Evolutionary conservation across 495 filamentous ascomycete species (phyloP).

Genomic region (Elasticomyces elasticus): DNA sequence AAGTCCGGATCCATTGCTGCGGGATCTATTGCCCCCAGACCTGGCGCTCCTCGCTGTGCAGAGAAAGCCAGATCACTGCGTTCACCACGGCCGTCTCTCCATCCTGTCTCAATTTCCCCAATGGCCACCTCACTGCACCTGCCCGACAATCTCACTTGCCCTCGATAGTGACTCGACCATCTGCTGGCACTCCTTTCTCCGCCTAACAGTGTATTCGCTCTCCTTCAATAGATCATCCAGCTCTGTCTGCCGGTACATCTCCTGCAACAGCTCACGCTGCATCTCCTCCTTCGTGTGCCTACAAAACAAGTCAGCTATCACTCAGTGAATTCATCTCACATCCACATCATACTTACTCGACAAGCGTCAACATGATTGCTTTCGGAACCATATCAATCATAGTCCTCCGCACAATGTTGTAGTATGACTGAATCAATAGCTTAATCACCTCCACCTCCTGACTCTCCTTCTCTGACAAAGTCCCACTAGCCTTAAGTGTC

Average conservation of each 20-base stretch:
- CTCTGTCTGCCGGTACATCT: conserved; percentile 86
- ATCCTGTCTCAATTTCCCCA: not conserved
- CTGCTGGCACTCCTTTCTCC: conserved; percentile 96
- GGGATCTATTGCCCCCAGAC: no score
- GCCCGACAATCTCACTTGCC: conserved; percentile 92
- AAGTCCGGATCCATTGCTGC: no score
- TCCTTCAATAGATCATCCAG: conserved; percentile 94
- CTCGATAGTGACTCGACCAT: conserved; percentile 89
- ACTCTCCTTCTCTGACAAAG: conserved; percentile 78
- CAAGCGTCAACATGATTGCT: conserved; percentile 95
- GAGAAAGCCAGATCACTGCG: not conserved
- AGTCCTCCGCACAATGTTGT: conserved; percentile 91
- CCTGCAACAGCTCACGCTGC: conserved; percentile 95
- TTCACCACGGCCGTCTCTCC: not conserved
- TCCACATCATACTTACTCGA: conserved; percentile 57
- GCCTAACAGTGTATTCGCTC: conserved; percentile 88
- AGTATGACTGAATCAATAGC: conserved; percentile 92
- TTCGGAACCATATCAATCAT: conserved; percentile 99
- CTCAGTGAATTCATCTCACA: not conserved
- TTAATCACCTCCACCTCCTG: conserved; percentile 99
- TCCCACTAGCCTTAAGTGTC: conserved; percentile 85
- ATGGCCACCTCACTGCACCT: conserved; percentile 62
- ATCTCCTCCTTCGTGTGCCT: conserved; percentile 96
- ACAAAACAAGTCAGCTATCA: not conserved
- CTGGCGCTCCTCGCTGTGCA: no score